These are phyloP conservation scores for Rhytidhysteron rufulum DNA, from an alignment of 2,329 filamentous ascomycete species.

Conservation along the genomic window DNA sequence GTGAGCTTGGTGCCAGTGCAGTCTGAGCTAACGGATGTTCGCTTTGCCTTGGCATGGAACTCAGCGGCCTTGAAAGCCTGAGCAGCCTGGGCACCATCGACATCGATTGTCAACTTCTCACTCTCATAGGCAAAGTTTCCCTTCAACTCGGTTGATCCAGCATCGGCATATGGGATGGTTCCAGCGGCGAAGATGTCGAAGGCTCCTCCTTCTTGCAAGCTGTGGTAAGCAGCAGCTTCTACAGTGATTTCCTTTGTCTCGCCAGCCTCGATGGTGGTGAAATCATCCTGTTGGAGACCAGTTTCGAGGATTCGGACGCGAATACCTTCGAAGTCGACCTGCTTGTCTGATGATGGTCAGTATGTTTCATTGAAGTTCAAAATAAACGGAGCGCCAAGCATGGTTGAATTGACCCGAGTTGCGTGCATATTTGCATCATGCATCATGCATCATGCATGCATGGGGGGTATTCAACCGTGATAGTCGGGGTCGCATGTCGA, in stretches of 20 bases:
- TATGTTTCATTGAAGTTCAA: slow-evolving; percentile 1
- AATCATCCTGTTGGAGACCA: slow-evolving; percentile 47
- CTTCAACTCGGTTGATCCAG: slow-evolving; percentile 52
- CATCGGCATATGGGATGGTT: slow-evolving; percentile 27
- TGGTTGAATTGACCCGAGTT: too few relatives aligned
- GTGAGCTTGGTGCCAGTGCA: slow-evolving; percentile 50
- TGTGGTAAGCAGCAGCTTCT: slow-evolving; percentile 55
- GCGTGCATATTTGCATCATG: too few relatives aligned
- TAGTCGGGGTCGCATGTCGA: too few relatives aligned
- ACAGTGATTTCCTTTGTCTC: slow-evolving; percentile 52
- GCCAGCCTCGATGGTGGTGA: slow-evolving; percentile 45
- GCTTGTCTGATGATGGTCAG: slow-evolving; percentile 28
- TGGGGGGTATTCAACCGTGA: too few relatives aligned
- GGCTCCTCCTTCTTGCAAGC: slow-evolving; percentile 48
- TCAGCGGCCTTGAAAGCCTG: slow-evolving; percentile 43
- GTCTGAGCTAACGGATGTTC: slow-evolving; percentile 50
- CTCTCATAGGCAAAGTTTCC: slow-evolving; percentile 56
- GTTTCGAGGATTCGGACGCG: slow-evolving; percentile 47
- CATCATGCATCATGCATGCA: too few relatives aligned
- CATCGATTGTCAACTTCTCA: slow-evolving; percentile 55
- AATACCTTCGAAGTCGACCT: slow-evolving; percentile 52
- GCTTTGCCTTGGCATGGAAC: slow-evolving; percentile 51
- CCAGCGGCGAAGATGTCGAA: slow-evolving; percentile 57
- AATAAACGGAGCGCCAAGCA: too few relatives aligned
- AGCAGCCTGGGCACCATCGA: slow-evolving; percentile 56